Percentiles rank a stretch among this genome's conserved stretches.
Conservation (phyloP, 2,329 filamentous ascomycete species). For the Phaeosphaeria sp. region DNA sequence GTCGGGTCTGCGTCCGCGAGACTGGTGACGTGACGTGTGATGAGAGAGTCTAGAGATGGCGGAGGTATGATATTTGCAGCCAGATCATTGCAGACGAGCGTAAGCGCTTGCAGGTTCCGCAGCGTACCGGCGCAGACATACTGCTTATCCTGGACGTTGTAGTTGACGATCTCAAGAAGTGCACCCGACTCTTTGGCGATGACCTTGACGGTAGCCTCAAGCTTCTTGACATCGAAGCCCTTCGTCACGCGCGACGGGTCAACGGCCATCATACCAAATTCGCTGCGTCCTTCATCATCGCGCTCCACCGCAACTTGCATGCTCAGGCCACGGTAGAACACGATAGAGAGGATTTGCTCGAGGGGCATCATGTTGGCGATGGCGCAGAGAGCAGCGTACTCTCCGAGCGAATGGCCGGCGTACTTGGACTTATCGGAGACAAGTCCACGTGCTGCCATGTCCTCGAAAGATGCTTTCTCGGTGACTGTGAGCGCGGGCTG, state of each 20-base stretch:
- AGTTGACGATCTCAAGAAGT: slow-evolving; percentile 29
- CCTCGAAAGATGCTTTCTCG: slow-evolving; percentile 13
- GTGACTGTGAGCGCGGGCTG: slow-evolving; percentile 24
- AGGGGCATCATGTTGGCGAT: slow-evolving; percentile 21
- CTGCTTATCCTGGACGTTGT: slow-evolving; percentile 24
- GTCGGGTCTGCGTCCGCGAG: neutral
- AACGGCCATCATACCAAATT: slow-evolving; percentile 28
- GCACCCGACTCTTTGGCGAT: slow-evolving; percentile 18
- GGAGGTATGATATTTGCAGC: neutral
- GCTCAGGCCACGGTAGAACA: slow-evolving; percentile 27
- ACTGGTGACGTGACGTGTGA: slow-evolving; percentile 1
- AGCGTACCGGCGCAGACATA: slow-evolving; percentile 48
- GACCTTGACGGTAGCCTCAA: slow-evolving; percentile 27
- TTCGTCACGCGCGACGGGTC: slow-evolving; percentile 18
- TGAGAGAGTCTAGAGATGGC: slow-evolving; percentile 4
- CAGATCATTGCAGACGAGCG: slow-evolving; percentile 16
- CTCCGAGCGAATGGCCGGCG: slow-evolving; percentile 8
- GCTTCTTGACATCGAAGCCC: slow-evolving; percentile 28
- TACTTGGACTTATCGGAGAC: slow-evolving; percentile 1
- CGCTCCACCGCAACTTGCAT: slow-evolving; percentile 29
- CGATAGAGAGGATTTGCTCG: slow-evolving; percentile 16
- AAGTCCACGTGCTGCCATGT: slow-evolving; percentile 9
- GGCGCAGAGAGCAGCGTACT: slow-evolving; percentile 22
- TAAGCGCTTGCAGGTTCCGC: slow-evolving; percentile 16
- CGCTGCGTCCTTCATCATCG: slow-evolving; percentile 15